Conservation (phyloP, 495 filamentous ascomycete species). For the Tuber umbilicatum region DNA sequence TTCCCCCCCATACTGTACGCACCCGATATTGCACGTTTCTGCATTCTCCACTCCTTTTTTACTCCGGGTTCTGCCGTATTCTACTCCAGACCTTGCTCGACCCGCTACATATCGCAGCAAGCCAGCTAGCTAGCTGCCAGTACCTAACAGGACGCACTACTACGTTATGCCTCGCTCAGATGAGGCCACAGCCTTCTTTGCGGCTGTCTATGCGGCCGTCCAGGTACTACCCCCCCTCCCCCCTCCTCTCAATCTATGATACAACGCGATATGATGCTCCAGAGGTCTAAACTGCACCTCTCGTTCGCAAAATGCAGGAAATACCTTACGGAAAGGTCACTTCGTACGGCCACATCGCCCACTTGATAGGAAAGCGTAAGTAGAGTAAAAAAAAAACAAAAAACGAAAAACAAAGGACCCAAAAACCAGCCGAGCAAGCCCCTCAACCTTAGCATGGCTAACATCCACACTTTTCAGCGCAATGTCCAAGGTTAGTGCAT, state of each 20-base stretch:
- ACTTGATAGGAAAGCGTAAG: slow-evolving; percentile 71
- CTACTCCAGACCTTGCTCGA: background rate
- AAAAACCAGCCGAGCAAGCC: background rate
- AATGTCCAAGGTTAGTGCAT: slow-evolving; percentile 21
- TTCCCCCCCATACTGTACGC: background rate
- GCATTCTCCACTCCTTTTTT: background rate
- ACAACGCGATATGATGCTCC: background rate
- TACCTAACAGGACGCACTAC: too few species aligned
- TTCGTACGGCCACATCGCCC: slow-evolving; percentile 82
- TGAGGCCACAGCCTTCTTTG: slow-evolving; percentile 77
- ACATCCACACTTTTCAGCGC: slow-evolving; percentile 10
- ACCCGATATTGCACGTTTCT: background rate
- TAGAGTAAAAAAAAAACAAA: slow-evolving; percentile 1
- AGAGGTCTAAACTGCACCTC: slow-evolving; percentile 1
- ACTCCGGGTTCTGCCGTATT: background rate
- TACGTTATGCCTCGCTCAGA: slow-evolving; percentile 63
- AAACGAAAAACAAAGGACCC: too few species aligned
- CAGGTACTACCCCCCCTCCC: slow-evolving; percentile 44
- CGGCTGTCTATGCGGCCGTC: slow-evolving; percentile 73
- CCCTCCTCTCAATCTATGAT: background rate
- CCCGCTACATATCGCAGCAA: background rate
- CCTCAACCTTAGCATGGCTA: background rate
- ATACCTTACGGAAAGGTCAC: slow-evolving; percentile 79
- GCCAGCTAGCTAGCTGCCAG: background rate
- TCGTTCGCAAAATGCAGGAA: slow-evolving; percentile 43